phyloP scores from a whole-genome alignment of 75 land plant species.

The Sequoia sempervirens region DNA sequence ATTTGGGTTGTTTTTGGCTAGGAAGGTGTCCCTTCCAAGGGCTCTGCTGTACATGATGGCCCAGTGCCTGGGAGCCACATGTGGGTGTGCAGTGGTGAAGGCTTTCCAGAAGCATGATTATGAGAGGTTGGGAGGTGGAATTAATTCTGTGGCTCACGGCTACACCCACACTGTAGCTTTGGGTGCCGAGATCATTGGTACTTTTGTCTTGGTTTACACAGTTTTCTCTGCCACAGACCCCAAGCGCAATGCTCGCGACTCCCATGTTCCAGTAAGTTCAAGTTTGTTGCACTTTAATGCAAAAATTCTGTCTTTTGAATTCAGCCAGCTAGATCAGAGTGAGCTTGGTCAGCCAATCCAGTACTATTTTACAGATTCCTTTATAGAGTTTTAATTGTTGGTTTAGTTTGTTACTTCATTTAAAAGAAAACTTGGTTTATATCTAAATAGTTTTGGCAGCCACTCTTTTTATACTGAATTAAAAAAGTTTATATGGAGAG shows the following conservation, averaged over 20 bases:
- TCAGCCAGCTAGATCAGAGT: too few species aligned
- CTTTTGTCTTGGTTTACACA: slow-evolving; percentile 20
- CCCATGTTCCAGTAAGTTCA: slow-evolving; percentile 26
- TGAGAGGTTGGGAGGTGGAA: slow-evolving; percentile 29
- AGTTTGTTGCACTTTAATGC: neutral
- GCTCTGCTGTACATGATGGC: slow-evolving; percentile 29
- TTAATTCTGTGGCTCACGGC: slow-evolving; percentile 26
- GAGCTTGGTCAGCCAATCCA: too few species aligned
- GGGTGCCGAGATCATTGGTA: slow-evolving; percentile 42
- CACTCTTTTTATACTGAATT: too few species aligned
- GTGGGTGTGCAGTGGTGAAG: slow-evolving; percentile 32
- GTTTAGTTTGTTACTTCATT: too few species aligned
- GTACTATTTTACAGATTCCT: too few species aligned
- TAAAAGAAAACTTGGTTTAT: too few species aligned
- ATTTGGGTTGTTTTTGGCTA: slow-evolving; percentile 35
- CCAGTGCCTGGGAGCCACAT: slow-evolving; percentile 29
- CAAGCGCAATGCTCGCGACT: slow-evolving; percentile 23
- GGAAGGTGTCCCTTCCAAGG: slow-evolving; percentile 38
- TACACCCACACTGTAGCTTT: slow-evolving; percentile 34
- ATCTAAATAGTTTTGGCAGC: too few species aligned
- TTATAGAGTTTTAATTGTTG: too few species aligned
- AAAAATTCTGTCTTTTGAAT: neutral
- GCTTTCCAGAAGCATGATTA: slow-evolving; percentile 28
- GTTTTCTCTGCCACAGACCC: slow-evolving; percentile 23
- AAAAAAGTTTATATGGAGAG: too few species aligned